Evolutionary conservation across 2,329 filamentous ascomycete genomes (phyloP).

Genomic region (Sporothrix inflata): DNA sequence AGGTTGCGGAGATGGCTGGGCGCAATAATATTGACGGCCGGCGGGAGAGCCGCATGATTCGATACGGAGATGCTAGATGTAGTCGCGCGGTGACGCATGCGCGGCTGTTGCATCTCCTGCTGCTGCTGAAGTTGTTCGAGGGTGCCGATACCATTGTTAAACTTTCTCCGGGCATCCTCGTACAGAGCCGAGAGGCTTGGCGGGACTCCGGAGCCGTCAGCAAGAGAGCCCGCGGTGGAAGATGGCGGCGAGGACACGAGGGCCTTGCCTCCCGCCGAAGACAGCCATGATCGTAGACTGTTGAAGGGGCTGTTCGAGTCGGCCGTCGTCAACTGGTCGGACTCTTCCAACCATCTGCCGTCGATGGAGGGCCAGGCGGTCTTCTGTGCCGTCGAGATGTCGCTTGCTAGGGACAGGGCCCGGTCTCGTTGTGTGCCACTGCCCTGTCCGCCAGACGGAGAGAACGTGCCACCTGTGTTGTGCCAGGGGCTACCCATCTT

Average conservation of each 20-base stretch:
- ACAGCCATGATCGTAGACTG: constrained; percentile 35
- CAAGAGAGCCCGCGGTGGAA: constrained; percentile 30
- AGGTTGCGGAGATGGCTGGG: constrained; percentile 34
- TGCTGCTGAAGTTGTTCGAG: constrained; percentile 5
- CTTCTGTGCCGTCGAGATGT: constrained; percentile 18
- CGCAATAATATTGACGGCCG: constrained; percentile 67
- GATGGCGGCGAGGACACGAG: constrained; percentile 29
- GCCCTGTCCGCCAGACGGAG: not conserved
- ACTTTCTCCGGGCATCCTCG: constrained; percentile 28
- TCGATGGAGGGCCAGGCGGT: constrained; percentile 29
- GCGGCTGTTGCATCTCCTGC: constrained; percentile 34
- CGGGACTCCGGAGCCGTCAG: constrained; percentile 8
- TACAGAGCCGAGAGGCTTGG: constrained; percentile 31
- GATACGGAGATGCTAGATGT: constrained; percentile 50
- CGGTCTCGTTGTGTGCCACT: constrained; percentile 27
- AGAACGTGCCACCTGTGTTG: constrained; percentile 21
- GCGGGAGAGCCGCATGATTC: constrained; percentile 66
- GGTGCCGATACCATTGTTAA: not conserved
- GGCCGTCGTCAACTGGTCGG: constrained; percentile 31
- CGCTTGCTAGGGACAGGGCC: constrained; percentile 31
- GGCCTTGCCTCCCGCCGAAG: constrained; percentile 16
- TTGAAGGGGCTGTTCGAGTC: constrained; percentile 34
- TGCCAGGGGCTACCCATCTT: constrained; percentile 33
- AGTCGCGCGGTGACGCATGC: constrained; percentile 59
- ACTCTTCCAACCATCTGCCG: constrained; percentile 27